Evolutionary conservation across 73 alveolate genomes (phyloP).

Genomic region (Paramecium bursaria): DNA sequence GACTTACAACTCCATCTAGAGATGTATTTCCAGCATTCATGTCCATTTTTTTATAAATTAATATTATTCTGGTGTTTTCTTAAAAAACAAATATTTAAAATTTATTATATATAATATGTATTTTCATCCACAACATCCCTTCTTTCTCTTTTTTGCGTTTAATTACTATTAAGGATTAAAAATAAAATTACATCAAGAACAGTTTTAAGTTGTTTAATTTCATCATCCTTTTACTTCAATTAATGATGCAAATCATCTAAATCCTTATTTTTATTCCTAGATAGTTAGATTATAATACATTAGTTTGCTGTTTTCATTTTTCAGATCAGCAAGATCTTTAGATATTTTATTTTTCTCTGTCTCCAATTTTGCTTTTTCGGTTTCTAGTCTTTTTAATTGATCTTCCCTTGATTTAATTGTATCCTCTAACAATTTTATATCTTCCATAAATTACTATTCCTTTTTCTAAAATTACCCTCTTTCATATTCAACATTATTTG

Average conservation of each 20-base stretch:
- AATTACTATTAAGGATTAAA: background rate
- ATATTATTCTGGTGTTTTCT: too few relatives aligned
- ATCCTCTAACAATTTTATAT: constrained; percentile 52
- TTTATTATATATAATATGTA: too few relatives aligned
- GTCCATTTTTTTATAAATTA: too few relatives aligned
- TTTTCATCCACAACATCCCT: constrained; percentile 54
- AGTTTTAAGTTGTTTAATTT: constrained; percentile 8
- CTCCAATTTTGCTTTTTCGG: constrained; percentile 37
- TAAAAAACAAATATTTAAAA: too few relatives aligned
- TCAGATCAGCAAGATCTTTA: background rate
- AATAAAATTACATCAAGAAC: background rate
- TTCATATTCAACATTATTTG: constrained; percentile 36
- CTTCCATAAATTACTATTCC: constrained; percentile 43
- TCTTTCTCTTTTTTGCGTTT: constrained; percentile 20
- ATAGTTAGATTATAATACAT: background rate
- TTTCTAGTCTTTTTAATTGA: constrained; percentile 25
- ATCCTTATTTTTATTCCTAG: constrained; percentile 35
- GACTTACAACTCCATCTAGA: too few relatives aligned
- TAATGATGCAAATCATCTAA: constrained; percentile 24
- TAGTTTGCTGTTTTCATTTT: constrained; percentile 10
- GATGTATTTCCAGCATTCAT: too few relatives aligned
- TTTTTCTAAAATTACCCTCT: constrained; percentile 35
- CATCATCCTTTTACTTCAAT: constrained; percentile 32
- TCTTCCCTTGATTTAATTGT: constrained; percentile 51
- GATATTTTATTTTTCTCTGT: constrained; percentile 24